A percentile compares a stretch with the other conserved stretches of the same genome.
phyloP scores from a whole-genome alignment of 257 asterid genomes.

The Fraxinus americana region DNA sequence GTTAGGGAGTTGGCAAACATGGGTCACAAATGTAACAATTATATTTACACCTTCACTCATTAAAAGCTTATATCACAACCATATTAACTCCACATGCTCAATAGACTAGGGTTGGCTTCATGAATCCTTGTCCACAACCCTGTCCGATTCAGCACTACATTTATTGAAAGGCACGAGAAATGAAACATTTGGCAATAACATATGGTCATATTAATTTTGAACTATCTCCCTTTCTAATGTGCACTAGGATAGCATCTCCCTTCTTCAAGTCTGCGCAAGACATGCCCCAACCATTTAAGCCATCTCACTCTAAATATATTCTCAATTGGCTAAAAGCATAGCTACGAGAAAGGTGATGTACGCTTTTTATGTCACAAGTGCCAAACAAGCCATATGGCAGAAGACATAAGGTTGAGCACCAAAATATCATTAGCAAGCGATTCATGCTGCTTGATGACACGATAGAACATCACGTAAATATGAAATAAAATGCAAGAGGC shows the following conservation, averaged over 20 bases:
- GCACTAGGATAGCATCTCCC: not conserved
- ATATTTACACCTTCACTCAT: not conserved
- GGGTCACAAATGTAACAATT: not conserved
- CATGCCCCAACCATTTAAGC: not conserved
- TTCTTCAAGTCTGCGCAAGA: not conserved
- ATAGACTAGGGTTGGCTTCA: not conserved
- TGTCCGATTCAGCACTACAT: not conserved
- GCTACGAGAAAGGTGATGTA: not conserved
- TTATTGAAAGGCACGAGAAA: not conserved
- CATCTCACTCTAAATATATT: not conserved
- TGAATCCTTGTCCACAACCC: not conserved
- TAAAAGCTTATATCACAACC: not conserved
- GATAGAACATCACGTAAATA: not conserved
- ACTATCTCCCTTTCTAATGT: not conserved
- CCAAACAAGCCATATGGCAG: not conserved
- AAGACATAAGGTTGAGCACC: not conserved
- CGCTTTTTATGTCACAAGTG: not conserved
- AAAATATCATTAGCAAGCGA: not conserved
- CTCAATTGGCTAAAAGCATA: not conserved
- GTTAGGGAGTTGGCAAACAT: not conserved
- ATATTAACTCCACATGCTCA: not conserved
- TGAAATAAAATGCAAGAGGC: not conserved
- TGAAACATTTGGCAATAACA: not conserved
- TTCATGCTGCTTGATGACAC: not conserved
- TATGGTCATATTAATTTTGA: not conserved